A percentile compares a stretch with the other conserved stretches of the same genome.
Evolutionary conservation across 257 asterid genomes (phyloP).

Genomic region (Anisodus acutangulus): DNA sequence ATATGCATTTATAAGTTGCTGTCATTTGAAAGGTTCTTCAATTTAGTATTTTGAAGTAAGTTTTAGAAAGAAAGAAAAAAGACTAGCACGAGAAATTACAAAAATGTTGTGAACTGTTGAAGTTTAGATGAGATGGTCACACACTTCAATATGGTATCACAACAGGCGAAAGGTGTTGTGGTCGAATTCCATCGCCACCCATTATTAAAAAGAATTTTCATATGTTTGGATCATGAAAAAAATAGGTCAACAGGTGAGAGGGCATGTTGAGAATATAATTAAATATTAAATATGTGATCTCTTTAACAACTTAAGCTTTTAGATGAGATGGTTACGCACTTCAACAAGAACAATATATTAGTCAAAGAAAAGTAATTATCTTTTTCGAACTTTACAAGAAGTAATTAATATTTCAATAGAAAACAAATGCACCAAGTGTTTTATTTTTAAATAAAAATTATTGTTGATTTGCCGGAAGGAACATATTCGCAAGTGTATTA

Average conservation of each 20-base stretch:
- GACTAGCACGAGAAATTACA: neutral
- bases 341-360: too few species aligned
- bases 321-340: too few species aligned
- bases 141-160: too few species aligned
- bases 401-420: neutral
- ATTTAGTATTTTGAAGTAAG: neutral
- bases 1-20: neutral
- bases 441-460: neutral
- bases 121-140: too few species aligned
- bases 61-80: neutral
- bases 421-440: neutral
- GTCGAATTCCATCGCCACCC: too few species aligned
- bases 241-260: too few species aligned
- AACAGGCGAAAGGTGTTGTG: too few species aligned
- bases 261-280: too few species aligned
- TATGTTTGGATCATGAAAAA: too few species aligned
- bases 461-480: neutral
- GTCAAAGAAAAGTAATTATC: constrained; percentile 12
- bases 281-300: too few species aligned
- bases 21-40: constrained; percentile 18
- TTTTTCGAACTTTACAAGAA: neutral
- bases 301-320: too few species aligned
- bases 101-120: neutral
- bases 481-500: constrained; percentile 23
- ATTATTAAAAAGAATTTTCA: too few species aligned